Conservation (phyloP, 495 filamentous ascomycete genomes). For the Aspergillus cavernicola region DNA sequence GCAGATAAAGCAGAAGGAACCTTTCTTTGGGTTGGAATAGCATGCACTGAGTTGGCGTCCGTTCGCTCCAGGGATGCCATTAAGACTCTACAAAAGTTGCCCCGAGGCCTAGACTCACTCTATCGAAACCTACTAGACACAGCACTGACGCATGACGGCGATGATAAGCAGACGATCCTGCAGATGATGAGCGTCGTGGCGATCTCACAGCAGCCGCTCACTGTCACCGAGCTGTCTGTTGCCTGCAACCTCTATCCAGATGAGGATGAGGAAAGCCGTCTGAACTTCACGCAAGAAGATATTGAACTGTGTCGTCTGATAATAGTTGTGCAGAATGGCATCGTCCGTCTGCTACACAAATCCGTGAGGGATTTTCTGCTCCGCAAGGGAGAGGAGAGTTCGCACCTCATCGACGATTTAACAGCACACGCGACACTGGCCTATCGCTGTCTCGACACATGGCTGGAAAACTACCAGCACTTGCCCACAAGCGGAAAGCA, state of each 20-base stretch:
- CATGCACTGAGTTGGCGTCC: constrained; percentile 13
- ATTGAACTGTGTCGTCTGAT: constrained; percentile 19
- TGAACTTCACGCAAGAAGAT: constrained; percentile 11
- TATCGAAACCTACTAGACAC: constrained; percentile 19
- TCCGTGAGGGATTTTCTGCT: constrained; percentile 23
- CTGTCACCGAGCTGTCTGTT: constrained; percentile 7
- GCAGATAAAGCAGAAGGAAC: constrained; percentile 26
- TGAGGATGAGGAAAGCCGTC: constrained; percentile 17
- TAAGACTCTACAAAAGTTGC: constrained; percentile 11
- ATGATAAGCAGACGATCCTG: background rate
- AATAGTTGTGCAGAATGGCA: constrained; percentile 12
- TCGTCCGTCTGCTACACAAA: constrained; percentile 21
- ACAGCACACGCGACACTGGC: background rate
- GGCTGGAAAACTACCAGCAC: too few species aligned
- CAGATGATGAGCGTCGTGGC: constrained; percentile 16
- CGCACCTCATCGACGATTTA: constrained; percentile 5
- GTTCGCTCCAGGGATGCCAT: constrained; percentile 11
- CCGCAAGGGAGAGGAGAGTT: background rate
- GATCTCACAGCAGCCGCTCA: constrained; percentile 13
- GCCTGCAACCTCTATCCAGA: constrained; percentile 14
- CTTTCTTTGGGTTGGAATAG: constrained; percentile 30
- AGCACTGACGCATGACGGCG: constrained; percentile 6
- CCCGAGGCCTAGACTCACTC: constrained; percentile 14
- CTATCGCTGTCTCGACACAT: background rate
- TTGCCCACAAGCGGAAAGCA: too few species aligned